Evolutionary conservation across 305 asterid species (phyloP).

Genomic region (Fraxinus angustifolia): DNA sequence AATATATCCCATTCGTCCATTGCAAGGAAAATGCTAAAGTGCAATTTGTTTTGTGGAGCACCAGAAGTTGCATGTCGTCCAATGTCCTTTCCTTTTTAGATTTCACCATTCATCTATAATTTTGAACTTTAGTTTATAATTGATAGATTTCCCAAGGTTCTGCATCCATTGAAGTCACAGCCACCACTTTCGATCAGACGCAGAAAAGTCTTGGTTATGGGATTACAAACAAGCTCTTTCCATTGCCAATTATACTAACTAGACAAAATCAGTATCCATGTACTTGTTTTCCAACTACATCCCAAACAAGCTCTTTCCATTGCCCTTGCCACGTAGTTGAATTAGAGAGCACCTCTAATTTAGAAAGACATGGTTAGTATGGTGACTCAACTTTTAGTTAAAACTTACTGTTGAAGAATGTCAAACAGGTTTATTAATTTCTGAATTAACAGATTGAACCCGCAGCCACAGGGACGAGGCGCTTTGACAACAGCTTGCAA

Average conservation of each 20-base stretch:
- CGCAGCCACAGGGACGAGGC: neutral
- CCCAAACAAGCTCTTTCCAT: slow-evolving; percentile 15
- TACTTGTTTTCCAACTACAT: too few relatives aligned
- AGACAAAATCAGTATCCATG: too few relatives aligned
- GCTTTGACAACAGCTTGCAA: neutral
- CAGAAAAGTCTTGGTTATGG: slow-evolving; percentile 72
- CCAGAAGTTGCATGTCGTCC: too few relatives aligned
- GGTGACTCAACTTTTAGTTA: neutral
- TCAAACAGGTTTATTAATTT: neutral
- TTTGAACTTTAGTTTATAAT: slow-evolving; percentile 22
- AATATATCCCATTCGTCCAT: too few relatives aligned
- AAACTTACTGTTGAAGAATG: neutral
- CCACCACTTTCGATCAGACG: slow-evolving; percentile 61
- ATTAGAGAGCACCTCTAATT: neutral
- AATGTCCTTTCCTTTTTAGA: too few relatives aligned
- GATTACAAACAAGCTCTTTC: slow-evolving; percentile 31
- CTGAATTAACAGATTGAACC: neutral
- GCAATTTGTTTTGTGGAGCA: too few relatives aligned
- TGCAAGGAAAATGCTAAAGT: too few relatives aligned
- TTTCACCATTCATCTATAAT: too few relatives aligned
- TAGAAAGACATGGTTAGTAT: neutral
- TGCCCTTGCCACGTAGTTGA: slow-evolving; percentile 49
- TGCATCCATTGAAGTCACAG: slow-evolving; percentile 54
- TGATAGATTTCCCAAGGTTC: slow-evolving; percentile 45
- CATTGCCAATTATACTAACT: too few relatives aligned